phyloP scores from a whole-genome alignment of 2,329 filamentous ascomycete genomes.

The Trichothecium sympodiale region DNA sequence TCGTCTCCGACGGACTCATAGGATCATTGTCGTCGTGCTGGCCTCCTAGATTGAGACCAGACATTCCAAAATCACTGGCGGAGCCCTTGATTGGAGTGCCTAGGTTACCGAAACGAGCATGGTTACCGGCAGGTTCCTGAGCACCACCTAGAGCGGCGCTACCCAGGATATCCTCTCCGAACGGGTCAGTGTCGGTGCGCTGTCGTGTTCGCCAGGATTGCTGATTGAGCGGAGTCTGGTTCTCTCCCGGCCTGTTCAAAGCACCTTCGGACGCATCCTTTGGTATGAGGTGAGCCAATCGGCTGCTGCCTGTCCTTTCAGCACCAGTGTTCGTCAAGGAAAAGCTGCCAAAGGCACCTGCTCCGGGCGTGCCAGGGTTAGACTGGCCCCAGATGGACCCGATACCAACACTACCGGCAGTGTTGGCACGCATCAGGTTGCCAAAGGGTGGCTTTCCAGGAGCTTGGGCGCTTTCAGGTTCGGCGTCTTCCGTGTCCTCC shows the following conservation, averaged over 20 bases:
- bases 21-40: constrained; percentile 55
- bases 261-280: constrained; percentile 62
- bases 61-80: constrained; percentile 51
- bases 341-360: constrained; percentile 84
- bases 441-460: constrained; percentile 28
- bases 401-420: constrained; percentile 34
- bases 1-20: constrained; percentile 87
- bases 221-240: constrained; percentile 25
- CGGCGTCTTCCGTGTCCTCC: constrained; percentile 38
- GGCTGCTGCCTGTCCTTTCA: constrained; percentile 51
- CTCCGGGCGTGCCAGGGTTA: constrained; percentile 50
- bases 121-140: constrained; percentile 40
- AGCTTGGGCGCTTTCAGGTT: constrained; percentile 14
- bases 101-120: constrained; percentile 25
- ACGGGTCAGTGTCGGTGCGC: constrained; percentile 65
- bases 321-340: constrained; percentile 52
- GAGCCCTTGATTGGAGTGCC: constrained; percentile 45
- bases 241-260: constrained; percentile 35
- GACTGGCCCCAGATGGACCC: constrained; percentile 32
- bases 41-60: constrained; percentile 44
- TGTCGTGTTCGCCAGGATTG: constrained; percentile 48
- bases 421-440: constrained; percentile 42
- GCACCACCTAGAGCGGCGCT: constrained; percentile 66
- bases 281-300: constrained; percentile 73
- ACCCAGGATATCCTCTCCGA: constrained; percentile 55